Evolutionary conservation across 2,329 filamentous ascomycete species (phyloP).

Genomic region (Colletotrichum phormii): DNA sequence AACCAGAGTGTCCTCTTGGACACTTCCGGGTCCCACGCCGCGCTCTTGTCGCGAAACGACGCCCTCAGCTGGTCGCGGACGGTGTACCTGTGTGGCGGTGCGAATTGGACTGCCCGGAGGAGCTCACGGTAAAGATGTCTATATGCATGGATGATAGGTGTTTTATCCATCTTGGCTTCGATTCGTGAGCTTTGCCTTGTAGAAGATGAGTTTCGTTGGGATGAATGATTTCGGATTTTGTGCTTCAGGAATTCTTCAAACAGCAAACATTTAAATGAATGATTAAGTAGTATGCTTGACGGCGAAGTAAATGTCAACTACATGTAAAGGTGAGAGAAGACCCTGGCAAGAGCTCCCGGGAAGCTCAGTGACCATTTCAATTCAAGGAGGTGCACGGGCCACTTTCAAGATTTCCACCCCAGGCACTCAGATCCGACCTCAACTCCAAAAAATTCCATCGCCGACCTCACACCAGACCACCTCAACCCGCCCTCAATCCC

Average conservation of each 20-base stretch:
- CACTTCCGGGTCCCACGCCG: slow-evolving; percentile 60
- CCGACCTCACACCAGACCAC: slow-evolving; percentile 8
- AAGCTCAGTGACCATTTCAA: neutral
- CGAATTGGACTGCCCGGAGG: slow-evolving; percentile 78
- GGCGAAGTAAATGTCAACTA: neutral
- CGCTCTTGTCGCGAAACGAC: slow-evolving; percentile 66
- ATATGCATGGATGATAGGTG: slow-evolving; percentile 68
- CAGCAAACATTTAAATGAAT: neutral
- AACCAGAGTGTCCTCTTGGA: slow-evolving; percentile 78
- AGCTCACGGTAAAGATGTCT: slow-evolving; percentile 74
- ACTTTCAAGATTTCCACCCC: slow-evolving; percentile 27
- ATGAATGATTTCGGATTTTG: neutral
- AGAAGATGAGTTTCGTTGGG: neutral
- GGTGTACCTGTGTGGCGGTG: slow-evolving; percentile 74
- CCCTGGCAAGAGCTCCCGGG: neutral
- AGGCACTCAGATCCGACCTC: slow-evolving; percentile 29
- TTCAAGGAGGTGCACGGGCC: slow-evolving; percentile 25
- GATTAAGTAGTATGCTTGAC: neutral
- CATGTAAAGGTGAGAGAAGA: neutral
- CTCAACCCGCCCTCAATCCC: neutral
- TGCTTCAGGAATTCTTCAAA: neutral
- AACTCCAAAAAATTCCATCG: slow-evolving; percentile 36
- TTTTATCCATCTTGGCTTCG: neutral
- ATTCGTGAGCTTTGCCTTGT: neutral
- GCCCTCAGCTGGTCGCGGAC: slow-evolving; percentile 69